Evolutionary conservation across 2,329 filamentous ascomycete species (phyloP).

Genomic region (Talaromyces sp.): DNA sequence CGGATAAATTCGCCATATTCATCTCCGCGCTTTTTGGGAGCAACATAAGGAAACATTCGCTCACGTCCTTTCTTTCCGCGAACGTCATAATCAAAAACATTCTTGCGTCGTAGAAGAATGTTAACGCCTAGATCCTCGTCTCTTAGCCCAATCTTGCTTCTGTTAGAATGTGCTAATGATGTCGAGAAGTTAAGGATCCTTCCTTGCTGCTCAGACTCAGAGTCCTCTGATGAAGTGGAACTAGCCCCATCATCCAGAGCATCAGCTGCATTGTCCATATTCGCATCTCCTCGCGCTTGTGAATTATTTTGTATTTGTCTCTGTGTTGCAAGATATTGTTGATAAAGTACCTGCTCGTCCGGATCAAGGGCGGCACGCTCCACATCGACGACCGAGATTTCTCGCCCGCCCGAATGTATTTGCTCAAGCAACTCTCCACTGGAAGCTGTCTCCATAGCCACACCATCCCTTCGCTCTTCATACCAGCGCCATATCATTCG

Average conservation of each 20-base stretch:
- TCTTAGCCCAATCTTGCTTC: constrained; percentile 78
- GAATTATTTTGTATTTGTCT: constrained; percentile 78
- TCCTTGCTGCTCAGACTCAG: constrained; percentile 84
- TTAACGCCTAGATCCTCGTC: constrained; percentile 92
- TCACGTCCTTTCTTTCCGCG: constrained; percentile 87
- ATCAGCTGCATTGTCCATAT: constrained; percentile 71
- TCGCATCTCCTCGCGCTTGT: constrained; percentile 62
- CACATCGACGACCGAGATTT: constrained; percentile 57
- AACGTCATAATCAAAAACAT: constrained; percentile 89
- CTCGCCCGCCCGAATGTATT: constrained; percentile 59
- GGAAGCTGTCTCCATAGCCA: constrained; percentile 52
- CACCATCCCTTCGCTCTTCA: constrained; percentile 61
- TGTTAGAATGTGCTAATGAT: constrained; percentile 73
- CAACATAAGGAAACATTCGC: constrained; percentile 81
- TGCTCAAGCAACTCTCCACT: constrained; percentile 60
- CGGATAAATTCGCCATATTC: constrained; percentile 93
- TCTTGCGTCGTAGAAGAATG: constrained; percentile 79
- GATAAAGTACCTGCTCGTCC: constrained; percentile 74
- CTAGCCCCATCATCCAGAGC: constrained; percentile 70
- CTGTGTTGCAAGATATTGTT: constrained; percentile 87
- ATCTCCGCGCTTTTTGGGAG: constrained; percentile 72
- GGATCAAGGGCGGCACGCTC: constrained; percentile 63
- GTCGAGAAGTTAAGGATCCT: constrained; percentile 85
- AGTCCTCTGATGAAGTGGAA: constrained; percentile 82
- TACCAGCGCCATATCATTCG: constrained; percentile 76